phyloP scores from a whole-genome alignment of 2,329 filamentous ascomycete genomes.

The Colletotrichum sp. region DNA sequence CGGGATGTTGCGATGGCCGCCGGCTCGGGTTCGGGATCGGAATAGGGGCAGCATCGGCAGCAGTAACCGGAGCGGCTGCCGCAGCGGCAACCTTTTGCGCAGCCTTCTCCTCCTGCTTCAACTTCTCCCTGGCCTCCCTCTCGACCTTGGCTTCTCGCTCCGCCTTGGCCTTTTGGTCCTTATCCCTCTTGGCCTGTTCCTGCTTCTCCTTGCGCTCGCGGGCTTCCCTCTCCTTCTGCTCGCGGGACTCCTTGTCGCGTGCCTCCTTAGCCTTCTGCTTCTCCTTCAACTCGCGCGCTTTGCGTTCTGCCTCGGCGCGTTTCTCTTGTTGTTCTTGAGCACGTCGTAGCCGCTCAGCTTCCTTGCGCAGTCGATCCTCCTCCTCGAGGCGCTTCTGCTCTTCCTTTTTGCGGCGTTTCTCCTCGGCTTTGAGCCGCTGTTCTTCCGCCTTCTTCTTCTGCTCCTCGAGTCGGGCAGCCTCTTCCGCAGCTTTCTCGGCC shows the following conservation, averaged over 20 bases:
- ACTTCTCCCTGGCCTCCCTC: conserved; percentile 43
- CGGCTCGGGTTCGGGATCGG: conserved; percentile 46
- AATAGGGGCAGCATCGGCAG: conserved; percentile 40
- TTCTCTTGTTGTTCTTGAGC: conserved; percentile 85
- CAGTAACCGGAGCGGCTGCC: conserved; percentile 38
- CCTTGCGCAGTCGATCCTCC: conserved; percentile 83
- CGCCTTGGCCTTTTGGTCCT: conserved; percentile 43
- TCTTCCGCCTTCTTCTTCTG: conserved; percentile 84
- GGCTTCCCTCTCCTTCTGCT: conserved; percentile 69
- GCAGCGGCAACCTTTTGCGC: conserved; percentile 43
- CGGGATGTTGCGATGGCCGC: conserved; percentile 39
- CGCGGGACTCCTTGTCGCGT: conserved; percentile 78
- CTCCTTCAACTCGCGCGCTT: conserved; percentile 63
- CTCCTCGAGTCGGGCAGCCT: conserved; percentile 75
- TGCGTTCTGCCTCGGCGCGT: conserved; percentile 85
- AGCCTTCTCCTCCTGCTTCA: conserved; percentile 45
- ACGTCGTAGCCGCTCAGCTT: conserved; percentile 81
- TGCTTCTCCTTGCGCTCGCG: conserved; percentile 65
- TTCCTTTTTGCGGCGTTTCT: conserved; percentile 90
- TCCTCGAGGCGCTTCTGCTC: conserved; percentile 89
- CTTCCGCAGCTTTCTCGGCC: conserved; percentile 87
- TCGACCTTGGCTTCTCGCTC: conserved; percentile 39
- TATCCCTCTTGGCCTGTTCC: conserved; percentile 61
- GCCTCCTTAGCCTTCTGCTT: conserved; percentile 85
- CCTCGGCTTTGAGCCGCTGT: conserved; percentile 81